Evolutionary conservation across 1,284 basidiomycete genomes (phyloP).

Genomic region (Puccinia hordei): DNA sequence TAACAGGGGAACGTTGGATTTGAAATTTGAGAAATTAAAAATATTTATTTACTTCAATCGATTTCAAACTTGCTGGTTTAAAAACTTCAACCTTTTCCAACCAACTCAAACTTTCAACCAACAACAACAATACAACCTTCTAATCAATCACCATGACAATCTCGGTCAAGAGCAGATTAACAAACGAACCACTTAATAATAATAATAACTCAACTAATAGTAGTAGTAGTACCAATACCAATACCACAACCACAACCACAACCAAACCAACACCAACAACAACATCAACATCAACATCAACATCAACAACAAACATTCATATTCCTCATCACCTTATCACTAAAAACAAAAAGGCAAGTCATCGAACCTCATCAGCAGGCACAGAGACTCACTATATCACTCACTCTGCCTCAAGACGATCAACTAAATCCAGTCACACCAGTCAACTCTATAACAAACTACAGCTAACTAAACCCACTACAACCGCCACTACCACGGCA

Average conservation of each 20-base stretch:
- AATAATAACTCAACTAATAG: neutral
- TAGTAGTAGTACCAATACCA: neutral
- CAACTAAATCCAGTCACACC: neutral
- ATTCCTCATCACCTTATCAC: neutral
- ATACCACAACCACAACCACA: no score
- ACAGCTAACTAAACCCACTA: conserved; percentile 3
- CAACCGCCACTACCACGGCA: no score
- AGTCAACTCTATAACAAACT: neutral
- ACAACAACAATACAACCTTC: no score
- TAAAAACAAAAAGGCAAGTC: neutral
- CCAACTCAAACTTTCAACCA: no score
- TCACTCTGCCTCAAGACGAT: neutral
- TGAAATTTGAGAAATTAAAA: no score
- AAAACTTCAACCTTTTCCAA: no score
- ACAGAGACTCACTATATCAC: conserved; percentile 5
- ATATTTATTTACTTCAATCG: no score
- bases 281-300: neutral
- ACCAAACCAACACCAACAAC: neutral
- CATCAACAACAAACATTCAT: neutral
- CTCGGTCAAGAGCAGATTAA: neutral
- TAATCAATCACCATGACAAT: neutral
- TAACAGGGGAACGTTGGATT: no score
- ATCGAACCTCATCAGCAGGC: neutral
- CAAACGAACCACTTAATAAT: neutral
- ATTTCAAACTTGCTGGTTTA: no score